Percentiles rank a stretch among this genome's conserved stretches.
These are phyloP conservation scores for Penicillium desertorum DNA, from an alignment of 495 filamentous ascomycete species.

Conservation along the genomic window DNA sequence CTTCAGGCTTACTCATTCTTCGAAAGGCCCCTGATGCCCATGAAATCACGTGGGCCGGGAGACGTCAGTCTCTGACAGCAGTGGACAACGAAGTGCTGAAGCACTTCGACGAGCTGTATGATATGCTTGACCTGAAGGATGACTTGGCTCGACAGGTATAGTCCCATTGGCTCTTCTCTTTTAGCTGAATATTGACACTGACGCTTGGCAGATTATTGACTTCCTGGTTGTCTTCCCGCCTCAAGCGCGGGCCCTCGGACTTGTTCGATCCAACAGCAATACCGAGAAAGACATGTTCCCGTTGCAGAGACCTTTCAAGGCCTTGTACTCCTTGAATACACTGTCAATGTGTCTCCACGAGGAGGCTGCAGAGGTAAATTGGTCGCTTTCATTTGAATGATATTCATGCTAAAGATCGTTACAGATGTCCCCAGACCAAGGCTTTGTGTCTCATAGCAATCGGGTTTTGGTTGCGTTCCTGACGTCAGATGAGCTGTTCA, in stretches of 20 bases:
- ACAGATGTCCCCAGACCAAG: slow-evolving; percentile 34
- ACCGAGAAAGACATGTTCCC: slow-evolving; percentile 64
- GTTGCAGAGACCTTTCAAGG: slow-evolving; percentile 66
- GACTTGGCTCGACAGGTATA: slow-evolving; percentile 65
- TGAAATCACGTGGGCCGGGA: slow-evolving; percentile 27
- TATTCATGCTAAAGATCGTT: background rate
- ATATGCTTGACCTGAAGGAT: slow-evolving; percentile 74
- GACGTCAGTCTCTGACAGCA: slow-evolving; percentile 40
- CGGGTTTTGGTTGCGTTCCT: slow-evolving; percentile 41
- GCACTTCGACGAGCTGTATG: slow-evolving; percentile 84
- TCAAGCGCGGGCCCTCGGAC: slow-evolving; percentile 57
- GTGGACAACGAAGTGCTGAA: slow-evolving; percentile 76
- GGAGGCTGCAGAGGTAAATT: slow-evolving; percentile 36
- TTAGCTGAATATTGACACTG: slow-evolving; percentile 10
- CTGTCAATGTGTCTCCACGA: slow-evolving; percentile 54
- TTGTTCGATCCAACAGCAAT: slow-evolving; percentile 55
- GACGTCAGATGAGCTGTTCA: slow-evolving; percentile 35
- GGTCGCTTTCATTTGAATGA: slow-evolving; percentile 10
- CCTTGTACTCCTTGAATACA: slow-evolving; percentile 69
- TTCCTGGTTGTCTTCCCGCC: slow-evolving; percentile 74
- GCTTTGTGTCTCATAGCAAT: slow-evolving; percentile 48
- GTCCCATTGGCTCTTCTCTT: background rate
- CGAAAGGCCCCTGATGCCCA: slow-evolving; percentile 43
- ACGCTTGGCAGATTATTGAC: slow-evolving; percentile 59
- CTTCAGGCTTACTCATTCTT: slow-evolving; percentile 62